These are phyloP conservation scores for Avena atlantica DNA, from an alignment of 176 grass and related monocot genomes.

Conservation along the genomic window DNA sequence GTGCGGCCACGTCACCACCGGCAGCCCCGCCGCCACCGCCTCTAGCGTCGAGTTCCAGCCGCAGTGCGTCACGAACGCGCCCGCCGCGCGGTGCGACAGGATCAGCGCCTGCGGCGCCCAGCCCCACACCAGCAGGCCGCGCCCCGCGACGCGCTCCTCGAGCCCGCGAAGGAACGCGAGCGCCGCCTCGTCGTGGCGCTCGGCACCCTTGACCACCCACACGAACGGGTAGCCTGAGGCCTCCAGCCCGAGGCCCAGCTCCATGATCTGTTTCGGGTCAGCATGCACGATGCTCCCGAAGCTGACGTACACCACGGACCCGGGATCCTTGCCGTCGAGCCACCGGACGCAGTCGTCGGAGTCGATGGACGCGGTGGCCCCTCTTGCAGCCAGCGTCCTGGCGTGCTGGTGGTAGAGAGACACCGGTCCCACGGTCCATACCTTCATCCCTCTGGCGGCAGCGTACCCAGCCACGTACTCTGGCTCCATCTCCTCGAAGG, in stretches of 20 bases:
- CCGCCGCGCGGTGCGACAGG: slow-evolving; percentile 63
- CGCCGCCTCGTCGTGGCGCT: background rate
- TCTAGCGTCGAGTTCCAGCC: slow-evolving; percentile 61
- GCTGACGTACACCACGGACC: slow-evolving; percentile 58
- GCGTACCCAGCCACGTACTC: slow-evolving; percentile 45
- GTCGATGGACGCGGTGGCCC: slow-evolving; percentile 15
- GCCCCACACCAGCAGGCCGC: slow-evolving; percentile 48
- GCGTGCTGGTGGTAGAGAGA: slow-evolving; percentile 48
- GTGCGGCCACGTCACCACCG: slow-evolving; percentile 69
- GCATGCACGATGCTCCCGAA: slow-evolving; percentile 55
- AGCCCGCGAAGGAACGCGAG: background rate
- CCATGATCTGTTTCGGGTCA: slow-evolving; percentile 33
- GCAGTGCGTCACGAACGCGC: slow-evolving; percentile 64
- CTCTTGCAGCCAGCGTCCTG: slow-evolving; percentile 7
- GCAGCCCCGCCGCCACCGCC: slow-evolving; percentile 64
- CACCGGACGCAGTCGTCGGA: slow-evolving; percentile 41
- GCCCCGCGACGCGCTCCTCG: slow-evolving; percentile 22
- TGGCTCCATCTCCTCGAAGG: slow-evolving; percentile 46
- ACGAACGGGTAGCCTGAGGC: slow-evolving; percentile 42
- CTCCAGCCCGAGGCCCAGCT: slow-evolving; percentile 52
- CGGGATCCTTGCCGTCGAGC: slow-evolving; percentile 47
- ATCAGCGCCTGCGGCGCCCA: slow-evolving; percentile 80
- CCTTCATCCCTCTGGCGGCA: slow-evolving; percentile 40
- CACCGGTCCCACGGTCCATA: slow-evolving; percentile 48
- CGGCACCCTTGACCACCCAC: slow-evolving; percentile 37